phyloP scores from a whole-genome alignment of 1,284 basidiomycete species.

The Leccinum subrobustum region DNA sequence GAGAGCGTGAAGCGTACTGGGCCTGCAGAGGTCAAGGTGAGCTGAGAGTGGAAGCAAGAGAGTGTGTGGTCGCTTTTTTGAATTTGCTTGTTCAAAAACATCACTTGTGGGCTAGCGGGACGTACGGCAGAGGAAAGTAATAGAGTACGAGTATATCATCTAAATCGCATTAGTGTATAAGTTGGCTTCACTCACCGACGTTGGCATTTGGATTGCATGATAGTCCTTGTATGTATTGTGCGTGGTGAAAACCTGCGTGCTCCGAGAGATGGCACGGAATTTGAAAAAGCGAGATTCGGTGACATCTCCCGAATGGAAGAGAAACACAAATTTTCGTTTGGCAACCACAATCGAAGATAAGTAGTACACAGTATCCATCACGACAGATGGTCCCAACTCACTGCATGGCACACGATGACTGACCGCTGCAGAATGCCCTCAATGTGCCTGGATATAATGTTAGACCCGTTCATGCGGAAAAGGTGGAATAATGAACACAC shows the following conservation, averaged over 20 bases:
- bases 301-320: background rate
- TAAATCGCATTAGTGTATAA: background rate
- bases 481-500: slow-evolving; percentile 34
- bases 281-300: background rate
- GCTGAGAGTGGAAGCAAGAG: background rate
- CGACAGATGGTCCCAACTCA: slow-evolving; percentile 65
- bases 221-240: background rate
- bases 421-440: slow-evolving; percentile 65
- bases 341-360: slow-evolving; percentile 54
- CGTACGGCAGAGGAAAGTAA: background rate
- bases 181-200: background rate
- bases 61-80: background rate
- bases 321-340: background rate
- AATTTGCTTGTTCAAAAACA: background rate
- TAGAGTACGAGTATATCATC: background rate
- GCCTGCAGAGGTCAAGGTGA: background rate
- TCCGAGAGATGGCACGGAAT: background rate
- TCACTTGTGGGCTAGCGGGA: background rate
- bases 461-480: slow-evolving; percentile 1
- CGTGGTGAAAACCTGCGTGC: background rate
- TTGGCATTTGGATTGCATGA: background rate
- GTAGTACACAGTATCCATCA: slow-evolving; percentile 55
- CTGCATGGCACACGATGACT: slow-evolving; percentile 65
- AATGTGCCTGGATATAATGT: slow-evolving; percentile 52
- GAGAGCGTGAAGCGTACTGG: background rate